Percentiles rank a stretch among this genome's conserved stretches.
phyloP scores from a whole-genome alignment of 306 rosid species.

The Dicorynia guianensis region DNA sequence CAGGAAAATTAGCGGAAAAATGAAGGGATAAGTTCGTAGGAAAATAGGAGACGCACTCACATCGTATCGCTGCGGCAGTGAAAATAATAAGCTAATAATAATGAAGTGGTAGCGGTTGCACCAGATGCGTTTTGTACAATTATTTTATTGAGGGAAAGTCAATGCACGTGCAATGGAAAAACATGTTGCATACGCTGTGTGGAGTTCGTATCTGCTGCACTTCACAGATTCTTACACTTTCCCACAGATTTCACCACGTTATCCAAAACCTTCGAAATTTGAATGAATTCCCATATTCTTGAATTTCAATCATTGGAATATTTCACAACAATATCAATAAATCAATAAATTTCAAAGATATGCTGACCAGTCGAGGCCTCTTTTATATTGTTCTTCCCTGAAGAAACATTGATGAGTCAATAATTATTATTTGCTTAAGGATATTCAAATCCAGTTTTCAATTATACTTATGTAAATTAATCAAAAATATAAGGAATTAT shows the following conservation, averaged over 20 bases:
- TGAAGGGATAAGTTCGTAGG: too few species aligned
- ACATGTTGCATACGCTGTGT: not conserved
- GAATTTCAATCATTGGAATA: not conserved
- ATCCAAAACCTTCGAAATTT: not conserved
- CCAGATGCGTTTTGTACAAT: not conserved
- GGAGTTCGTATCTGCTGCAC: not conserved
- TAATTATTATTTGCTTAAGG: not conserved
- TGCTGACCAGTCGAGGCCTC: constrained; percentile 7
- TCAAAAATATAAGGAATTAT: too few species aligned
- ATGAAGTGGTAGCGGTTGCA: not conserved
- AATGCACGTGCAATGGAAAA: constrained; percentile 43
- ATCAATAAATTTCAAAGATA: not conserved
- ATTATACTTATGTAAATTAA: too few species aligned
- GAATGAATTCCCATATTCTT: not conserved
- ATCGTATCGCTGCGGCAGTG: too few species aligned
- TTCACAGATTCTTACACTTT: not conserved
- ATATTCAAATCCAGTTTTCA: too few species aligned
- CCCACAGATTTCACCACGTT: not conserved
- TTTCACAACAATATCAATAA: too few species aligned
- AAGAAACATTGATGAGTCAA: not conserved
- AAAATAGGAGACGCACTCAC: too few species aligned
- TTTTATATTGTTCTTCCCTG: not conserved
- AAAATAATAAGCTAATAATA: not conserved
- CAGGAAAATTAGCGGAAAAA: too few species aligned
- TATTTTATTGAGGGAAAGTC: constrained; percentile 9